Evolutionary conservation across 2,329 filamentous ascomycete genomes (phyloP), one percentile per base, ranked within the genome.

Genomic region (Beauveria caledonica): DNA sequence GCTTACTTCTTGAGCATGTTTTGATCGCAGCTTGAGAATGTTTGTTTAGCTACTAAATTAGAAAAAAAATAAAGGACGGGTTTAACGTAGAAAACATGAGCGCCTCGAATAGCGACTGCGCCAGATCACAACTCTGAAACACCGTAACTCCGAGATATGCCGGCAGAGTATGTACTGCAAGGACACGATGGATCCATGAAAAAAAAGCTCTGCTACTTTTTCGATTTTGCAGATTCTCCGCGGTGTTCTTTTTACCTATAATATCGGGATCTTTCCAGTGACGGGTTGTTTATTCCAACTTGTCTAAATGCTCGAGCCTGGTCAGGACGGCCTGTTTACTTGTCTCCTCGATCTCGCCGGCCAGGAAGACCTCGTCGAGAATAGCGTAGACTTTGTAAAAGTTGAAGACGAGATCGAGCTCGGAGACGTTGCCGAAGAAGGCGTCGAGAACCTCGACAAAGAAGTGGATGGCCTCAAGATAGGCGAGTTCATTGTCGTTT

Each of bases 371-470:
- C 78, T 99, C 94, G 72, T 99, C 94, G 29, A 99, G 85, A 64
- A 99, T 99, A 53, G 94, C 94, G 76, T 99, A 99, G 65, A 99
- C 93, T 77, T 89, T 89, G 76, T 88, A 88, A 68, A 89, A 89
- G 77, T 88, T 88, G 77, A 89, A 89, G 66, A 89, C 86, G 72
- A 99, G 79, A 77, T 99, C 94, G 73, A 99, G 81, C 80, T 99
- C 94, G 78, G 94, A 99, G 62, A 99, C 94, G 74, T 99, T 99
- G 66, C 94, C 94, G 74, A 99, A 99, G 78, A 99, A 99, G 70
- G 92, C 87, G 80, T 99, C 94, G 69, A 99, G 83, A 63, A 99
- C 94, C 79, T 99, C 94, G 68, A 99, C 94, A 71, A 99, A 99
- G 80, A 99, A 99, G 77, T 99, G 94, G 70, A 99, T 97, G 7